These are phyloP conservation scores for Rhodotorula sp. DNA, from an alignment of 1,284 basidiomycete species.

Conservation along the genomic window DNA sequence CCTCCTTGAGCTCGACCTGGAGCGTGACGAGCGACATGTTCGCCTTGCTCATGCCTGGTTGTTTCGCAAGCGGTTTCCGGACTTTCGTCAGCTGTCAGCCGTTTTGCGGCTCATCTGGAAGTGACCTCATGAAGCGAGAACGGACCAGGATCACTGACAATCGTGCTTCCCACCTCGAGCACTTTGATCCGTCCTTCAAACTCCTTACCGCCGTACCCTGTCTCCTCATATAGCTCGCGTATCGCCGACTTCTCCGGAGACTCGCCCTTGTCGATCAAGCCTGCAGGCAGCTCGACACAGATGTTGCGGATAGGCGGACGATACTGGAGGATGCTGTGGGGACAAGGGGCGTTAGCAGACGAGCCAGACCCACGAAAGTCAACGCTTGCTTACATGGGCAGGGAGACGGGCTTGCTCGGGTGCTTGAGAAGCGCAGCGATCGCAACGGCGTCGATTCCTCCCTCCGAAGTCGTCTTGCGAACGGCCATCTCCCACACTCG, in stretches of 20 bases:
- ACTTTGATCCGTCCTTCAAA: constrained; percentile 38
- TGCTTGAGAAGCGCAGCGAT: constrained; percentile 70
- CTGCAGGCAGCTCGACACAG: constrained; percentile 73
- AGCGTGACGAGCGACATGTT: constrained; percentile 77
- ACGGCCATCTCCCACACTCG: constrained; percentile 80
- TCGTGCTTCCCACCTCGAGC: constrained; percentile 22
- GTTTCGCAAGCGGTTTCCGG: neutral
- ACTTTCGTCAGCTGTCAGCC: constrained; percentile 4
- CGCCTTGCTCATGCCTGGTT: constrained; percentile 46
- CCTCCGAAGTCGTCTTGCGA: constrained; percentile 67
- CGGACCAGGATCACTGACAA: constrained; percentile 26
- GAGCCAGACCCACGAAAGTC: too few species aligned
- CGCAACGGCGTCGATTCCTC: constrained; percentile 80
- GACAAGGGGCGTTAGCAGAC: neutral
- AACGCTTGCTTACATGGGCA: constrained; percentile 65
- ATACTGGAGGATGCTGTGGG: constrained; percentile 33
- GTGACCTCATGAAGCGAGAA: neutral
- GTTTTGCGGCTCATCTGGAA: neutral
- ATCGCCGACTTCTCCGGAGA: constrained; percentile 71
- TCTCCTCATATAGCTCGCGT: constrained; percentile 86
- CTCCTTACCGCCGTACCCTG: constrained; percentile 62
- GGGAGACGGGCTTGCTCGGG: constrained; percentile 55
- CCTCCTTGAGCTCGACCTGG: constrained; percentile 59
- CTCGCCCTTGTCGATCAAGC: constrained; percentile 78
- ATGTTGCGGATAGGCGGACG: constrained; percentile 37